Evolutionary conservation across 768 basidiomycete species (phyloP).

Genomic region (Russula ochroleuca): DNA sequence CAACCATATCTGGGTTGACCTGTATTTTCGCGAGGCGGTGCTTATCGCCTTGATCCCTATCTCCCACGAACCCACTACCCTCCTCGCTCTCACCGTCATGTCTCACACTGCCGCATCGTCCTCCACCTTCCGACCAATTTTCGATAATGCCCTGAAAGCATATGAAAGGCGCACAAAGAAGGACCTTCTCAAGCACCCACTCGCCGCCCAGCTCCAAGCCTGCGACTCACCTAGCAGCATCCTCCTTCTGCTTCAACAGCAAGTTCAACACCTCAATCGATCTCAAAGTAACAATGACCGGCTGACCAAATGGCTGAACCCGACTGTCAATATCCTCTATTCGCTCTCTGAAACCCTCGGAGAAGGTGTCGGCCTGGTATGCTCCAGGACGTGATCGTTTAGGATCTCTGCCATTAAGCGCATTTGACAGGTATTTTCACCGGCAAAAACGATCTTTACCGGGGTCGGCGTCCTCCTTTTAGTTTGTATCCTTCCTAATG

Average conservation of each 20-base stretch:
- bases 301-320: not conserved
- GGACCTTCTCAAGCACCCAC: not conserved
- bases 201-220: not conserved
- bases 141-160: not conserved
- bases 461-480: not conserved
- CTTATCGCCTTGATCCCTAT: not conserved
- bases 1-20: too few relatives aligned
- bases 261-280: not conserved
- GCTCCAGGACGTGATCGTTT: not conserved
- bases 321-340: not conserved
- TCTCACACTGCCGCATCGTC: not conserved
- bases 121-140: not conserved
- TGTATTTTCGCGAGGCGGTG: not conserved
- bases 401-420: not conserved
- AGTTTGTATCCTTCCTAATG: not conserved
- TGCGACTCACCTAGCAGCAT: not conserved
- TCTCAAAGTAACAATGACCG: not conserved
- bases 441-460: not conserved
- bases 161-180: not conserved
- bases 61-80: not conserved
- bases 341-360: not conserved
- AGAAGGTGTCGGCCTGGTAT: not conserved
- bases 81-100: not conserved
- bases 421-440: not conserved
- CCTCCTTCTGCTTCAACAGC: not conserved